Conservation (phyloP, 225 moss, liverwort and hornwort species). For the Sphagnum contortum region DNA sequence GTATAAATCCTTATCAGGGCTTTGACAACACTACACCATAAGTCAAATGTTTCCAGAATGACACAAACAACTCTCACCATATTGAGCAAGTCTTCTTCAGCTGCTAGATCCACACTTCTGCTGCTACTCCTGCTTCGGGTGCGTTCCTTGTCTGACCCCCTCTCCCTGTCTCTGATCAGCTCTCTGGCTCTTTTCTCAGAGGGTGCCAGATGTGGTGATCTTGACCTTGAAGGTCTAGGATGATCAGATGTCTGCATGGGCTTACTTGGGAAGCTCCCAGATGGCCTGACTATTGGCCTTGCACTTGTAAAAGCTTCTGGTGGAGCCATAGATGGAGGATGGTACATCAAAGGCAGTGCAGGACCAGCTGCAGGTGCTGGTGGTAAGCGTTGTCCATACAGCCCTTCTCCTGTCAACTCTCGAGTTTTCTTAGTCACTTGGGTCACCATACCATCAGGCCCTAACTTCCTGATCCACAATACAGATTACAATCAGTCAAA, state of each 20-base stretch:
- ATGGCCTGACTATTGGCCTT: slow-evolving; percentile 27
- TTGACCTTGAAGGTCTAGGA: slow-evolving; percentile 60
- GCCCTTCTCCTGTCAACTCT: slow-evolving; percentile 29
- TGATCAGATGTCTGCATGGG: slow-evolving; percentile 20
- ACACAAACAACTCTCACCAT: slow-evolving; percentile 36
- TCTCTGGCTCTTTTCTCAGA: slow-evolving; percentile 59
- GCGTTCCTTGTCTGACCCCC: slow-evolving; percentile 45
- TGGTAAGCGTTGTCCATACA: slow-evolving; percentile 20
- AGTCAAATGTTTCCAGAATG: too few relatives aligned
- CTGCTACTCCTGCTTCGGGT: slow-evolving; percentile 67
- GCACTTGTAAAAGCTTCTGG: slow-evolving; percentile 29
- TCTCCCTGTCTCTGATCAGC: slow-evolving; percentile 42
- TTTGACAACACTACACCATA: too few relatives aligned
- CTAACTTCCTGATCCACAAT: slow-evolving; percentile 32
- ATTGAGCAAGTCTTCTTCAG: slow-evolving; percentile 81
- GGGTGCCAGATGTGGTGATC: slow-evolving; percentile 51
- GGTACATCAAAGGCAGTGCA: slow-evolving; percentile 30
- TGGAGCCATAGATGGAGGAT: slow-evolving; percentile 18
- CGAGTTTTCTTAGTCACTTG: slow-evolving; percentile 50
- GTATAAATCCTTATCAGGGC: too few relatives aligned
- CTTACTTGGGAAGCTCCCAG: slow-evolving; percentile 39
- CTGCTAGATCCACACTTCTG: slow-evolving; percentile 52
- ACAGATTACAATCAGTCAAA: background rate
- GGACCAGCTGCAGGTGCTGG: slow-evolving; percentile 36
- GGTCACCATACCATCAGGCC: slow-evolving; percentile 17